phyloP scores from a whole-genome alignment of 805 yeast genomes.

The Wickerhamomyces hampshirensis region DNA sequence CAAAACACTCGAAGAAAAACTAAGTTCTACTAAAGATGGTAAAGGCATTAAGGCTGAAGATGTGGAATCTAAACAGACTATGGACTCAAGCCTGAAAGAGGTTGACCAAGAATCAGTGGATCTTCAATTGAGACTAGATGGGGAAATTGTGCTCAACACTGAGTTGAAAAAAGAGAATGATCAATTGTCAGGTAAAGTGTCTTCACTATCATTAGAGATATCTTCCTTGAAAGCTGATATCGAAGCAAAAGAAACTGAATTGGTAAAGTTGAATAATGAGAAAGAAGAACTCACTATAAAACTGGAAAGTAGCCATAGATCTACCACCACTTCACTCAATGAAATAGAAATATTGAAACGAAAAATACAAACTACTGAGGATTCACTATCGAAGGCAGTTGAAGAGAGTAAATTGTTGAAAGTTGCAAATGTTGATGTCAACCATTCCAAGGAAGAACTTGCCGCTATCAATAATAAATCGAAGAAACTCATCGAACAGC shows the following conservation, averaged over 20 bases:
- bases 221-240: too few relatives aligned
- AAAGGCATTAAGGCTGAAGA: too few relatives aligned
- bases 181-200: not conserved
- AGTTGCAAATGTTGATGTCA: not conserved
- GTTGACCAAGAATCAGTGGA: not conserved
- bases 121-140: too few relatives aligned
- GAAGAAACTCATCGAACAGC: not conserved
- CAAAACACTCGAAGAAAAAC: not conserved
- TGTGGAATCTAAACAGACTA: too few relatives aligned
- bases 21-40: not conserved
- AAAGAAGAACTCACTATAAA: slow-evolving; percentile 10
- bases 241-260: slow-evolving; percentile 2
- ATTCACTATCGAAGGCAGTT: too few relatives aligned
- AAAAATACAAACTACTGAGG: too few relatives aligned
- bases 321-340: not conserved
- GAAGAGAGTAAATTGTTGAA: too few relatives aligned
- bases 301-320: slow-evolving; percentile 3
- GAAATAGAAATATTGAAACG: not conserved
- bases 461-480: too few relatives aligned
- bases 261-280: slow-evolving; percentile 6
- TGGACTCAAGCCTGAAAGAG: too few relatives aligned
- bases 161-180: too few relatives aligned
- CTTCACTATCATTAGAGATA: too few relatives aligned
- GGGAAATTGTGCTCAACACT: too few relatives aligned
- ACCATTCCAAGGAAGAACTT: not conserved